Evolutionary conservation across 1,284 basidiomycete genomes (phyloP), one percentile per base, ranked within the genome.

Genomic region (Cutaneotrichosporon sp.): DNA sequence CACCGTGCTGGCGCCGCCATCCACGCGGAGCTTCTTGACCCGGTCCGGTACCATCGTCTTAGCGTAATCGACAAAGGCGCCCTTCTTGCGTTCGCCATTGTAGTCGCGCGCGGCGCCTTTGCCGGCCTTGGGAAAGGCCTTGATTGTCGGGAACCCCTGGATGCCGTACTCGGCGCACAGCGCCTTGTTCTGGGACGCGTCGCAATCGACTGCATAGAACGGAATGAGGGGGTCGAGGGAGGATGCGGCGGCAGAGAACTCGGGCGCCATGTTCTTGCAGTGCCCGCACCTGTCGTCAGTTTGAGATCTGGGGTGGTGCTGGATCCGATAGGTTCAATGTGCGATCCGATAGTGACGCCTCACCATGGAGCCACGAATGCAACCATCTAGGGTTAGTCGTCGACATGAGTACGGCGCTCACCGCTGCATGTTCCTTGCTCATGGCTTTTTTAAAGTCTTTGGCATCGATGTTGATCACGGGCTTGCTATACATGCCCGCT

Each of bases 101-200:
- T 90, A 97, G 59, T 85, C 83, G 68, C 89, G 85, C 0, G 91
- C 85, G 3, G 86, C 81, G 1, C 87, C 78, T 65, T 87, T 84
- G 22, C 81, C 83, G 13, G 90, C 92, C 51, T 87, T 84, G 14
- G 92, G 90, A 81, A 89, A 95, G 7, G 91, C 81, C 86, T 90
- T 97, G 78, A 95, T 83, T 4, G 94, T 97, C 1, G 95, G 94
- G 85, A 95, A 97, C 2, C 95, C 94, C 80, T 93, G 84, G 22
- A 97, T 86, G n/a, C 87, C 86, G 83, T 90, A 90, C 67, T 92
- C 87, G 0, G 86, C 86, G 75, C 94, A 97, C 10, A 95, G 80
- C 8, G 82, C 83, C 77, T 90, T 92, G 81, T 97, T 96, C 73
- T 83, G 82, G 30, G 87, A 85, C n/a, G 85, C 88, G 72, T 97